phyloP scores from a whole-genome alignment of 2,329 filamentous ascomycete species.

The Xylariomycetidae sp. region DNA sequence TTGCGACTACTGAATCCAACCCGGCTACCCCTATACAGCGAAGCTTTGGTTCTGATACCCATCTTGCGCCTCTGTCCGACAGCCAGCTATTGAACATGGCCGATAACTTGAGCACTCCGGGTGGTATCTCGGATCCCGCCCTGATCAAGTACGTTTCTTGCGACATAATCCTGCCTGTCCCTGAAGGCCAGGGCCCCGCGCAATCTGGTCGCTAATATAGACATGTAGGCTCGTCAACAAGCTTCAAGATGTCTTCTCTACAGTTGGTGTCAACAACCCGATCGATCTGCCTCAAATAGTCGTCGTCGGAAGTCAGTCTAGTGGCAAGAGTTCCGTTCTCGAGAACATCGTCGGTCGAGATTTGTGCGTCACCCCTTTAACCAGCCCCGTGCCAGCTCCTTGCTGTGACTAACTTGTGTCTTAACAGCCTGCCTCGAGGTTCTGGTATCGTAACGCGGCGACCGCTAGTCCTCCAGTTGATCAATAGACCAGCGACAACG shows the following conservation, averaged over 20 bases:
- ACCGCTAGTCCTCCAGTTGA: constrained; percentile 93
- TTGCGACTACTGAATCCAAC: too few species aligned
- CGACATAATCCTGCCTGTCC: constrained; percentile 17
- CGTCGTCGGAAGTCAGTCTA: constrained; percentile 97
- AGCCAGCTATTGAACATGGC: too few species aligned
- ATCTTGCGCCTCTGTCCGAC: too few species aligned
- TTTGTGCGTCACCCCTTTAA: constrained; percentile 64
- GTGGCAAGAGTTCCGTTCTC: constrained; percentile 97
- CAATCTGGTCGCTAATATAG: constrained; percentile 23
- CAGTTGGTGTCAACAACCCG: constrained; percentile 97
- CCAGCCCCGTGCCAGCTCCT: constrained; percentile 3
- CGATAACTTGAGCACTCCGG: constrained; percentile 37
- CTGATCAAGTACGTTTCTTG: constrained; percentile 55
- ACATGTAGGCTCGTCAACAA: constrained; percentile 81
- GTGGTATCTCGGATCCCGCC: constrained; percentile 62
- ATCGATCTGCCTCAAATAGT: constrained; percentile 98
- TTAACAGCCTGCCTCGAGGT: constrained; percentile 79
- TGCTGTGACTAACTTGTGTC: constrained; percentile 3
- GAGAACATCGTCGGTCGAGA: constrained; percentile 99
- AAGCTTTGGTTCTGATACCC: too few species aligned
- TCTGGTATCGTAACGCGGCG: constrained; percentile 95
- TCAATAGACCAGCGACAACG: constrained; percentile 69
- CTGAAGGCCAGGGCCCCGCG: constrained; percentile 4
- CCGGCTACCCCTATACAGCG: too few species aligned
- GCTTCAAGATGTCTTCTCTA: constrained; percentile 98